Base-by-base conservation (phyloP, 345 rosid genomes). In the Arabidopsis suecica region DNA sequence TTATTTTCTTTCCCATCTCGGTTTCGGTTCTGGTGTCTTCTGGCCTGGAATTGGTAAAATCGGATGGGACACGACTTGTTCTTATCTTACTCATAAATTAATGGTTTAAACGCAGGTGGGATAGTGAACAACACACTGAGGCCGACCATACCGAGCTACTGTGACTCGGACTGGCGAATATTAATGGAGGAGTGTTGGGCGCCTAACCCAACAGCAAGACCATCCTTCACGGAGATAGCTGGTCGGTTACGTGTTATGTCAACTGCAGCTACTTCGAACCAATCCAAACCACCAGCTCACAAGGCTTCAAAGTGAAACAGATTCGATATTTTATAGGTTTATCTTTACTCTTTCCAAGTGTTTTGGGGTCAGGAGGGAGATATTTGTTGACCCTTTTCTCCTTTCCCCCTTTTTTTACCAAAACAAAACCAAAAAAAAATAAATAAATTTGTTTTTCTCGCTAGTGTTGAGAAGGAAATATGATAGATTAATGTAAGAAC, bases 161-260 rank as follows among this genome's bases (percentile, higher is more conserved):
- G 97, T 61, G 91, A 93, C 75, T 50, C 80, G 0, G 92, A 83
- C 30, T 93, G 97, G 97, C 85, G 78, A 79, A 83, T 74, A 61
- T 59, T 93, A 69, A 91, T 93, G 88, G 98, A 93, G 79, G 92
- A 91, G 33, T 93, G 98, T 72, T 91, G 97, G 97, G 83, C 92
- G 0, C 86, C 83, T 7, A 83, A 91, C 41, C 93, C 98, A 7
- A 61, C 82, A 6, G 76, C 57, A 14, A 74, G 97, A 55, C 97
- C 97, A 30, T 84, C 97, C 4, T 93, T 93, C 72, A 91, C 97
- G 1, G 94, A 91, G 80, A 82, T 93, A 69, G 83, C 89, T 0
- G 80, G 84, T 37, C 81, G 93, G 71, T 61, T 93, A 59, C 91
- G 89, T 16, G 50, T 47, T 3, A 89, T 93, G 93, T 80, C 88